These are phyloP conservation scores for Antitrichia curtipendula DNA, from an alignment of 225 moss, liverwort and hornwort genomes.

Conservation along the genomic window DNA sequence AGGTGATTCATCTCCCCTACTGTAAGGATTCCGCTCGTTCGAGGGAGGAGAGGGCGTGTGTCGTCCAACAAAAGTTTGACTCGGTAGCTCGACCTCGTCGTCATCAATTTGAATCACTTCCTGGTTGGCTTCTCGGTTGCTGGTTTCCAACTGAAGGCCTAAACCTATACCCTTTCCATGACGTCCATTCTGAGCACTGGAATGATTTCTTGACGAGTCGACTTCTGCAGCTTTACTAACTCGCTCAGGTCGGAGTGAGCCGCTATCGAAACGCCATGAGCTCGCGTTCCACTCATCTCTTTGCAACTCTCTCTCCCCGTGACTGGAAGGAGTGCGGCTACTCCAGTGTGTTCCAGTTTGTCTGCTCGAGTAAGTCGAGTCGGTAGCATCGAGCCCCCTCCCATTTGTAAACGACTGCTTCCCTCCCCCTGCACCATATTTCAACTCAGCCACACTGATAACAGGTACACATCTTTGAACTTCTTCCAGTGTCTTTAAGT, in stretches of 20 bases:
- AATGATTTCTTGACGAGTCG: conserved; percentile 6
- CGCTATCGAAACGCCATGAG: conserved; percentile 70
- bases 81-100: conserved; percentile 23
- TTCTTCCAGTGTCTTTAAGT: no score
- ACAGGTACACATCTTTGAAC: neutral
- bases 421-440: conserved; percentile 8
- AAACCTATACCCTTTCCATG: conserved; percentile 8
- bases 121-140: conserved; percentile 1
- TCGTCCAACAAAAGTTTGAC: conserved; percentile 19
- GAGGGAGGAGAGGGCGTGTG: conserved; percentile 34
- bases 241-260: conserved; percentile 55
- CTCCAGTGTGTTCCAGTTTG: conserved; percentile 13
- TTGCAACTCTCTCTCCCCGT: neutral
- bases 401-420: conserved; percentile 3
- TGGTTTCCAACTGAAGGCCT: conserved; percentile 24
- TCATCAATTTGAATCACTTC: conserved; percentile 56
- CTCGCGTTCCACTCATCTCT: conserved; percentile 57
- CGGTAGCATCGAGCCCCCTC: conserved; percentile 2
- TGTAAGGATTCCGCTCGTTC: conserved; percentile 45
- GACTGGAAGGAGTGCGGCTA: neutral
- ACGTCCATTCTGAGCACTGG: neutral
- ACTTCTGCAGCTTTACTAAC: conserved; percentile 10
- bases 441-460: neutral
- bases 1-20: conserved; percentile 59
- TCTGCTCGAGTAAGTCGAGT: conserved; percentile 18